phyloP scores from a whole-genome alignment of 2,329 filamentous ascomycete species.

The Hysterium pulicare region DNA sequence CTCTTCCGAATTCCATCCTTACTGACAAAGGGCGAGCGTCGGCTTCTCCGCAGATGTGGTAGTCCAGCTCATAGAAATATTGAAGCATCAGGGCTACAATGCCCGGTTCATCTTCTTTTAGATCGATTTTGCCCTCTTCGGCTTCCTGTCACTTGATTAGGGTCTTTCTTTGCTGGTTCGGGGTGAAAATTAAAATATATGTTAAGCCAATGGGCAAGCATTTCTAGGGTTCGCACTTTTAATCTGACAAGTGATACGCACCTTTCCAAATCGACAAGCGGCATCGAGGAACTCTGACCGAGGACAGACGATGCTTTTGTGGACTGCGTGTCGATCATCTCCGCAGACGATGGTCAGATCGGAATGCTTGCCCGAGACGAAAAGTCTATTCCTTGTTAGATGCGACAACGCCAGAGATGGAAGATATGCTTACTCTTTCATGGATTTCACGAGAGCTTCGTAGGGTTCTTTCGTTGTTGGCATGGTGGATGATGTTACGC shows the following conservation, averaged over 20 bases:
- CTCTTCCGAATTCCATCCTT: neutral
- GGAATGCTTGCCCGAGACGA: constrained; percentile 21
- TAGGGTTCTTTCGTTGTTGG: no score
- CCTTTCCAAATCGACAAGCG: constrained; percentile 18
- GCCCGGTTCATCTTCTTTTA: constrained; percentile 12
- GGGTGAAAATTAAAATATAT: neutral
- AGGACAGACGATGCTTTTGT: constrained; percentile 40
- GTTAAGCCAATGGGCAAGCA: neutral
- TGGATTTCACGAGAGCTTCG: neutral
- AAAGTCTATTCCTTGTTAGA: neutral
- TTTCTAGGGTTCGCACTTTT: neutral
- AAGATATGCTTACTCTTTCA: neutral
- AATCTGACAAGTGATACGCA: neutral
- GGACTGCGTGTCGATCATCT: constrained; percentile 33
- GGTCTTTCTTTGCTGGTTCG: neutral
- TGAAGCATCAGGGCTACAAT: constrained; percentile 12
- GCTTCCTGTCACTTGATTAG: constrained; percentile 8
- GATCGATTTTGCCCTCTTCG: constrained; percentile 9
- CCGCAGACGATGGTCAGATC: constrained; percentile 40
- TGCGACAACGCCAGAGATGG: neutral
- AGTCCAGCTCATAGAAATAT: constrained; percentile 17
- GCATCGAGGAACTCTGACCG: constrained; percentile 36
- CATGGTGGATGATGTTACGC: no score
- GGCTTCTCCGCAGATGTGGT: constrained; percentile 2
- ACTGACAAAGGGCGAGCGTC: neutral